A percentile compares a stretch with the other conserved stretches of the same genome.
These are phyloP conservation scores for Vigna radiata DNA, from an alignment of 306 rosid genomes.

Conservation along the genomic window DNA sequence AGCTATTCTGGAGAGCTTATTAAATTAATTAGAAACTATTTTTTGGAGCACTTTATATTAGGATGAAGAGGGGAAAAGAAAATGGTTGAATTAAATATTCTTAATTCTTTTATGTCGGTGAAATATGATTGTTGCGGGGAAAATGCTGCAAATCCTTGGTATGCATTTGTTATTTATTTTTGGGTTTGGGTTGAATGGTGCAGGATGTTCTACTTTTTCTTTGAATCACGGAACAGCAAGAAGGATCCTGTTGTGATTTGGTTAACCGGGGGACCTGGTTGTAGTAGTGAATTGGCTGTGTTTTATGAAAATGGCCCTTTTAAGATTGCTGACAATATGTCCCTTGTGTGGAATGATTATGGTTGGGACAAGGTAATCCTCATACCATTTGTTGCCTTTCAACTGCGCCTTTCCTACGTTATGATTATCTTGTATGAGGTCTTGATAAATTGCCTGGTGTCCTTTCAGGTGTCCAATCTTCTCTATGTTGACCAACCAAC, in stretches of 20 bases:
- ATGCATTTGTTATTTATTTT: conserved; percentile 31
- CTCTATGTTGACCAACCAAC: conserved; percentile 95
- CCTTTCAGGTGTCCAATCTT: conserved; percentile 86
- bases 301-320: conserved; percentile 97
- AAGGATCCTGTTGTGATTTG: conserved; percentile 93
- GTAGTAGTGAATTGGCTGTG: conserved; percentile 97
- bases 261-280: conserved; percentile 99
- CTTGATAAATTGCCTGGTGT: conserved; percentile 39
- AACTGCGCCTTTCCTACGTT: conserved; percentile 8
- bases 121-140: conserved; percentile 9
- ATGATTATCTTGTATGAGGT: conserved; percentile 24
- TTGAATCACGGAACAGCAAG: conserved; percentile 80
- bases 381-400: conserved; percentile 22
- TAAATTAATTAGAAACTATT: background rate
- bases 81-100: background rate
- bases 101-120: background rate
- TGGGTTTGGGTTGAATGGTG: conserved; percentile 23
- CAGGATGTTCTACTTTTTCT: conserved; percentile 97
- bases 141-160: conserved; percentile 5
- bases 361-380: conserved; percentile 94
- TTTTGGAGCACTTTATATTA: background rate
- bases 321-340: conserved; percentile 77
- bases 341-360: conserved; percentile 87
- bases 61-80: background rate
- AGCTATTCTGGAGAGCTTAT: background rate